These are phyloP conservation scores for Firmiana major DNA, from an alignment of 345 rosid genomes.

Conservation along the genomic window DNA sequence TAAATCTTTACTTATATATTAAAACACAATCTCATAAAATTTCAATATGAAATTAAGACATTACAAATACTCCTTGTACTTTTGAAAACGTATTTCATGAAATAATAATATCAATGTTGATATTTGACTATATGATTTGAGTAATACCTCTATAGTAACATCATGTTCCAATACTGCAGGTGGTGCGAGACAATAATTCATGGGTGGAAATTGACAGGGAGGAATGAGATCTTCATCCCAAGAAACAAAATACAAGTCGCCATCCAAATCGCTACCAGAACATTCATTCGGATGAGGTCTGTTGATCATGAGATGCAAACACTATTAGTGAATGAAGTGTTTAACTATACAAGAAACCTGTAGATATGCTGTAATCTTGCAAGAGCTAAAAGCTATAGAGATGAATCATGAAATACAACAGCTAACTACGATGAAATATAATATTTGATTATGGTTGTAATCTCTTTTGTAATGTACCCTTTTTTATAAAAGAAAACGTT, in stretches of 20 bases:
- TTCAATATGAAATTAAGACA: no score
- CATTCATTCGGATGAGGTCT: slow-evolving; percentile 43
- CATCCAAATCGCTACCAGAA: slow-evolving; percentile 41
- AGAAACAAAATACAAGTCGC: slow-evolving; percentile 37
- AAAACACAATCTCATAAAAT: no score
- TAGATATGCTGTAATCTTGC: no score
- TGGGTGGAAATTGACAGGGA: slow-evolving; percentile 14
- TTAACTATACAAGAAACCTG: not conserved
- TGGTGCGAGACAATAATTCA: slow-evolving; percentile 28
- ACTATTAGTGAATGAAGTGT: not conserved
- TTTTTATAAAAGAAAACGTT: not conserved
- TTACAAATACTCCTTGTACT: not conserved
- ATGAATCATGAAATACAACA: no score
- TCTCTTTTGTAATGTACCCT: no score
- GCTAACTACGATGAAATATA: no score
- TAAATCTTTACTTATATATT: no score
- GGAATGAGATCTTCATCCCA: slow-evolving; percentile 43
- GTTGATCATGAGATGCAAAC: not conserved
- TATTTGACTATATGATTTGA: not conserved
- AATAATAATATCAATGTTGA: not conserved
- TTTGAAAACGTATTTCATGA: not conserved
- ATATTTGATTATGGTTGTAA: no score
- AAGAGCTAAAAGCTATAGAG: no score
- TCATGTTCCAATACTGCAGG: slow-evolving; percentile 11
- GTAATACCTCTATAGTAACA: slow-evolving; percentile 34